phyloP scores from a whole-genome alignment of 2,329 filamentous ascomycete species.

The Emericellopsis atlantica region DNA sequence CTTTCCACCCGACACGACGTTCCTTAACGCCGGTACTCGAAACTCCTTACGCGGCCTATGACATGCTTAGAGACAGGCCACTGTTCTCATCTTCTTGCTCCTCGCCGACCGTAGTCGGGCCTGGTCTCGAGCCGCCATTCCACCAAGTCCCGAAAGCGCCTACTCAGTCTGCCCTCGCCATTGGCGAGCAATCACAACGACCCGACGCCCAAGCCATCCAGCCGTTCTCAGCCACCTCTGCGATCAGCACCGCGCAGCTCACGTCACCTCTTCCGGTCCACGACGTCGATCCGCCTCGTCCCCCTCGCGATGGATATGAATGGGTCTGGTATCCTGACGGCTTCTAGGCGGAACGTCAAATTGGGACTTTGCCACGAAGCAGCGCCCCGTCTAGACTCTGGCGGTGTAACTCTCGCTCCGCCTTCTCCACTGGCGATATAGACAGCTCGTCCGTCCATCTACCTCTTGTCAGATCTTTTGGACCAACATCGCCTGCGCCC shows the following conservation, averaged over 20 bases:
- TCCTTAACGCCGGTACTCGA: too few species aligned
- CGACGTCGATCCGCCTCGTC: slow-evolving; percentile 38
- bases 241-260: not conserved
- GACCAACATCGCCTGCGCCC: slow-evolving; percentile 5
- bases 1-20: too few species aligned
- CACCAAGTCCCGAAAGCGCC: too few species aligned
- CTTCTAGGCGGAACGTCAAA: slow-evolving; percentile 48
- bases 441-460: slow-evolving; percentile 4
- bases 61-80: too few species aligned
- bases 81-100: too few species aligned
- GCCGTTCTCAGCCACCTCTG: not conserved
- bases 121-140: too few species aligned
- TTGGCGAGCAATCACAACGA: too few species aligned
- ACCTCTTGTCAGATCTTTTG: slow-evolving; percentile 3
- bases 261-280: slow-evolving; percentile 6
- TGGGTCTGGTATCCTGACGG: slow-evolving; percentile 53
- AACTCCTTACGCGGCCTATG: too few species aligned
- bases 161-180: too few species aligned
- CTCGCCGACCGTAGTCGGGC: too few species aligned
- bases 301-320: slow-evolving; percentile 40
- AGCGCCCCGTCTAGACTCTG: slow-evolving; percentile 20
- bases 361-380: slow-evolving; percentile 13
- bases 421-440: slow-evolving; percentile 20
- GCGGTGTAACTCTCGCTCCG: slow-evolving; percentile 26
- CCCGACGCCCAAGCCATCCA: not conserved